Evolutionary conservation across 805 yeast genomes (phyloP).

Genomic region (Naumovozyma castellii): DNA sequence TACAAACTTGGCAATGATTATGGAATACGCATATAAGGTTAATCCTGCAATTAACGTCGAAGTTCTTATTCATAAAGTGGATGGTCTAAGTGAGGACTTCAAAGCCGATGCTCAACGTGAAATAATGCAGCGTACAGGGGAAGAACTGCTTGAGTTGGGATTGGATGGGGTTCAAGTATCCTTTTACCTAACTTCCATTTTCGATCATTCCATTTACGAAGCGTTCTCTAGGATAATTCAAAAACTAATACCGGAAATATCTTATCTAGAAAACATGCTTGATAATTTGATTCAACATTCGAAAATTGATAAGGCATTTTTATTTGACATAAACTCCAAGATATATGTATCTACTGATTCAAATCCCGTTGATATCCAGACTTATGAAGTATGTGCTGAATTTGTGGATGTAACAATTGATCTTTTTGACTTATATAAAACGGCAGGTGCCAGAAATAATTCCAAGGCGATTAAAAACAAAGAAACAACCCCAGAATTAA

Average conservation of each 20-base stretch:
- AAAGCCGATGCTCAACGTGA: constrained; percentile 91
- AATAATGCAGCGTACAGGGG: constrained; percentile 91
- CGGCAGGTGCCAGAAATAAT: background rate
- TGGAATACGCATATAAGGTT: constrained; percentile 75
- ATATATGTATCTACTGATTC: constrained; percentile 95
- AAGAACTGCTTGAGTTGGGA: constrained; percentile 81
- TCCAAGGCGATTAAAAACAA: background rate
- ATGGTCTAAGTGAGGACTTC: constrained; percentile 89
- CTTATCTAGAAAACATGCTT: constrained; percentile 77
- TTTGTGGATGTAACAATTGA: constrained; percentile 92
- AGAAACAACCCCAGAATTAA: constrained; percentile 33
- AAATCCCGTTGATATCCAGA: constrained; percentile 88
- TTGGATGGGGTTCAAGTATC: constrained; percentile 85
- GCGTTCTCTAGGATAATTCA: constrained; percentile 92
- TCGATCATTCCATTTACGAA: constrained; percentile 92
- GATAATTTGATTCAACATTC: constrained; percentile 84
- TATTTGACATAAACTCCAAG: constrained; percentile 86
- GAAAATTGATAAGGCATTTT: constrained; percentile 83
- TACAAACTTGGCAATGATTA: constrained; percentile 78
- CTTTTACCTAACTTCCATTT: constrained; percentile 85
- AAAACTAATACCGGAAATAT: constrained; percentile 79
- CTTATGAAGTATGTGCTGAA: constrained; percentile 94
- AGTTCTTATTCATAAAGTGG: constrained; percentile 90
- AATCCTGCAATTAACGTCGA: constrained; percentile 84
- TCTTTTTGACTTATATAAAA: constrained; percentile 59